Base-by-base conservation (phyloP, 148 eudicot species). In the Chenopodium suecicum region DNA sequence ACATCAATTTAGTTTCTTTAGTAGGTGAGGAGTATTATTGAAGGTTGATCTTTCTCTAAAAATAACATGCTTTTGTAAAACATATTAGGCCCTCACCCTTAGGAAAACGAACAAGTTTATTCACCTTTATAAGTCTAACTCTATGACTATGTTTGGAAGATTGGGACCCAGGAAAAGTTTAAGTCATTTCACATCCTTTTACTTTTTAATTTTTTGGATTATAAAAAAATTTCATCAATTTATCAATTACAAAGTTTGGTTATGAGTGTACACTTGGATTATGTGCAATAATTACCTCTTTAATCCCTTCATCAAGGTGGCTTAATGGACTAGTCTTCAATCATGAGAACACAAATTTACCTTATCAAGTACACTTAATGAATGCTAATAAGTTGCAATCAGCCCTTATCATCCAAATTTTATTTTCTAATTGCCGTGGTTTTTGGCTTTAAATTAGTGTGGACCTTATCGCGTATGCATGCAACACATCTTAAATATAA, bases 21-120 rank as follows among this genome's bases (percentile, higher is more conserved):
- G 75, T 46, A 72, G 75, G 75, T 72, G 75, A 72, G 12, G 75
- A 72, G 47, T 44, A 72, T 72, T 31, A 72, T 44, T 72, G 75
- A 72, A 72, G 56, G 46, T 68, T 72, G 27, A 72, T 72, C 54
- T 72, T 72, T 72, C 31, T 12, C 29, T n/a, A 44, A 72, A 29
- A 72, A 72, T 44, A 27, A 72, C 75, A 72, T 46, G 75, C 29
- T 46, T 72, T 72, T 44, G 31, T 4, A 41, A n/a, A n/a, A 72
- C 54, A 72, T 72, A 16, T 72, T n/a, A 72, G 56, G 75, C 54
- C 75, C 75, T 46, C 25, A 4, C 32, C 75, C 16, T 70, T 70
- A n/a, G 46, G 56, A 12, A 72, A 72, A 44, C 27, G 54, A 72
- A 22, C 56, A 44, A 37, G 27, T 44, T 14, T 9, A 50, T 44